These are phyloP conservation scores for Amaranthus tricolor DNA, from an alignment of 179 eudicot species.

Conservation along the genomic window DNA sequence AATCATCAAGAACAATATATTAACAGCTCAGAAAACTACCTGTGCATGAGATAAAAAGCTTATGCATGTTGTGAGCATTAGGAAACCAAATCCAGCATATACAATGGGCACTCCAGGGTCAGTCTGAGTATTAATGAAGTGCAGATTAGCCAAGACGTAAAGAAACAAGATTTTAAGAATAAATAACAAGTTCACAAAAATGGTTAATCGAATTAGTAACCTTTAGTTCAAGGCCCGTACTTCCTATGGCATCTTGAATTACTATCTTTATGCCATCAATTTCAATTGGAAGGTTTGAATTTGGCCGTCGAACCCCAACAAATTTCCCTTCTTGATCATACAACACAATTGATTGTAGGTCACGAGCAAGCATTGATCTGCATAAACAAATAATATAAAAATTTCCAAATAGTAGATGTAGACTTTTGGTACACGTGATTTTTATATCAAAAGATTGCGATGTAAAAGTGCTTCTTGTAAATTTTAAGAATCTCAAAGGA, in stretches of 20 bases:
- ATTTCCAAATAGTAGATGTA: background rate
- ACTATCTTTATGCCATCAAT: slow-evolving; percentile 82
- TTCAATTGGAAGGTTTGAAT: slow-evolving; percentile 90
- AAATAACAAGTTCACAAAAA: background rate
- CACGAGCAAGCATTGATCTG: slow-evolving; percentile 99
- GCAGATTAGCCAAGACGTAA: slow-evolving; percentile 10
- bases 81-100: slow-evolving; percentile 93
- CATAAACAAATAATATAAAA: slow-evolving; percentile 12
- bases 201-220: slow-evolving; percentile 26
- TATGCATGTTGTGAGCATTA: slow-evolving; percentile 96
- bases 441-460: background rate
- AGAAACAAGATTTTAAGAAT: background rate
- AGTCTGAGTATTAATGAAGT: slow-evolving; percentile 41
- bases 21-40: slow-evolving; percentile 40
- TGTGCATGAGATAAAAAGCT: slow-evolving; percentile 90
- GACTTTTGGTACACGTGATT: background rate
- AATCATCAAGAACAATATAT: background rate
- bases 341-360: slow-evolving; percentile 84
- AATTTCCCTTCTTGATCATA: slow-evolving; percentile 95
- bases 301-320: slow-evolving; percentile 84
- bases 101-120: slow-evolving; percentile 99
- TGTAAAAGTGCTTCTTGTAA: background rate
- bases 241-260: slow-evolving; percentile 86
- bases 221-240: slow-evolving; percentile 91
- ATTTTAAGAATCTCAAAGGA: background rate